Evolutionary conservation across 2,329 filamentous ascomycete species (phyloP).

Genomic region (Fusarium globosum): DNA sequence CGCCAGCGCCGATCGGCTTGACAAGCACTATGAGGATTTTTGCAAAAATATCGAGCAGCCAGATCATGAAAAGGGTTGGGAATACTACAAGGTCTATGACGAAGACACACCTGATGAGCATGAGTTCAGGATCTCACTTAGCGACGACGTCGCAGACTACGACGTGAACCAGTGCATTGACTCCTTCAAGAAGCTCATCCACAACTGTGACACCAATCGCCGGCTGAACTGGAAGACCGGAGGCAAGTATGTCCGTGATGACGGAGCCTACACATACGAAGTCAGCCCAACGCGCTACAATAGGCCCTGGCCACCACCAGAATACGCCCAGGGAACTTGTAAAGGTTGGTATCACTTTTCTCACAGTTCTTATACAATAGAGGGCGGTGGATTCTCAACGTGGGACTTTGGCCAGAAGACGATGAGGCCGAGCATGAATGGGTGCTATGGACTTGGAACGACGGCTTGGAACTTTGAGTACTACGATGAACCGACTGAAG

Average conservation of each 20-base stretch:
- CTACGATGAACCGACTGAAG: neutral
- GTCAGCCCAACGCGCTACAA: neutral
- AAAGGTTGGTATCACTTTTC: neutral
- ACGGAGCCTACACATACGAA: neutral
- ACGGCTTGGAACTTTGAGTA: conserved; percentile 5
- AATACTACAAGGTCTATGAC: neutral
- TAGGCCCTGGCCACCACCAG: conserved; percentile 2
- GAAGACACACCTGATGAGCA: conserved; percentile 1
- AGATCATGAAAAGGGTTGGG: neutral
- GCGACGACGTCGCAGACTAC: neutral
- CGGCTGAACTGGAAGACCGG: conserved; percentile 2
- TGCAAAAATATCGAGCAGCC: neutral
- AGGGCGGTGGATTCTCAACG: neutral
- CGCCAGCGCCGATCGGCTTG: neutral
- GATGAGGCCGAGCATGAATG: conserved; percentile 4
- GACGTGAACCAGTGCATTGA: neutral
- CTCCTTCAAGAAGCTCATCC: neutral
- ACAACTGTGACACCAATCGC: neutral
- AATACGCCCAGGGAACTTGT: neutral
- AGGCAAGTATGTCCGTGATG: neutral
- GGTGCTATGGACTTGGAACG: neutral
- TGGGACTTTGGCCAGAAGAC: conserved; percentile 12
- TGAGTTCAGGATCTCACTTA: neutral
- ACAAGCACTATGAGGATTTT: neutral
- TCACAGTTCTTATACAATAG: neutral